These are phyloP conservation scores for Fusarium sp. DNA, from an alignment of 2,329 filamentous ascomycete species.

Conservation along the genomic window DNA sequence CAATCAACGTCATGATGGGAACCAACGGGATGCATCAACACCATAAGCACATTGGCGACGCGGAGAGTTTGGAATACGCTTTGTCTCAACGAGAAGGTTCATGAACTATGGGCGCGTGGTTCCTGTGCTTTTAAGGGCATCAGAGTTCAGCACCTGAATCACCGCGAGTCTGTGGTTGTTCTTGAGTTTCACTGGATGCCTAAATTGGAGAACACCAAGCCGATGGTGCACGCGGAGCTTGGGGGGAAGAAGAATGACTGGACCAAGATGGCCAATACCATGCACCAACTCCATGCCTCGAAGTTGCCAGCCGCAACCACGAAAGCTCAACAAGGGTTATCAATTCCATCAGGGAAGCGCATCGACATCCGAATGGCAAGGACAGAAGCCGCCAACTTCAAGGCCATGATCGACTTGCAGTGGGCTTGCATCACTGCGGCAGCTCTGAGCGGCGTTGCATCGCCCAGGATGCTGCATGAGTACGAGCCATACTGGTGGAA, in stretches of 20 bases:
- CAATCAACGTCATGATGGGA: background rate
- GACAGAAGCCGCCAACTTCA: background rate
- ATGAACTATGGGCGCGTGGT: background rate
- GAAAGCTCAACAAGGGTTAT: background rate
- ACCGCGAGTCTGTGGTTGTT: background rate
- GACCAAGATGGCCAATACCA: background rate
- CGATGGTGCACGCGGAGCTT: background rate
- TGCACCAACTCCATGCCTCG: background rate
- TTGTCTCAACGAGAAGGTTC: background rate
- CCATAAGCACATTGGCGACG: background rate
- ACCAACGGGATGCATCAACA: background rate
- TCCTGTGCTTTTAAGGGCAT: background rate
- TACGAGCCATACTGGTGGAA: background rate
- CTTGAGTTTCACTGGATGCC: slow-evolving; percentile 14
- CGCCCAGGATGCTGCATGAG: background rate
- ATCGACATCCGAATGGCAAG: background rate
- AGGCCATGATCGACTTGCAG: background rate
- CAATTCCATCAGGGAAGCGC: background rate
- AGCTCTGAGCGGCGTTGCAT: background rate
- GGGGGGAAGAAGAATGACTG: background rate
- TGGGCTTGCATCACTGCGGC: background rate
- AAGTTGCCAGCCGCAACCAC: background rate
- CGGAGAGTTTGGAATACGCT: slow-evolving; percentile 1
- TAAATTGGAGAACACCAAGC: background rate
- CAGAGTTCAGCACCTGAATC: background rate